A percentile compares a stretch with the other conserved stretches of the same genome.
phyloP scores from a whole-genome alignment of 2,329 filamentous ascomycete species.

The Huntiella moniliformis region DNA sequence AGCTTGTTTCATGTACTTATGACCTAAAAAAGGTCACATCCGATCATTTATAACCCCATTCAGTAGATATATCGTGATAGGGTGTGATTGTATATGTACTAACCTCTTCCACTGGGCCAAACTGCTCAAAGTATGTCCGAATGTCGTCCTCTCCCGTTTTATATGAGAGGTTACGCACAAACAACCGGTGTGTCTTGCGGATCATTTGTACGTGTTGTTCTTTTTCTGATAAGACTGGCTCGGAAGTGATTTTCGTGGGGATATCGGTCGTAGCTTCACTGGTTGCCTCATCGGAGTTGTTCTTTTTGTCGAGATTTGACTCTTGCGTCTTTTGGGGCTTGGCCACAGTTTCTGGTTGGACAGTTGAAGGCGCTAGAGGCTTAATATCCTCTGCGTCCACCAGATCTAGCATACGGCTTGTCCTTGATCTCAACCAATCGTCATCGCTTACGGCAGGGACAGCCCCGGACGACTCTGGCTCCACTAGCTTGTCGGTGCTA shows the following conservation, averaged over 20 bases:
- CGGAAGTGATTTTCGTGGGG: conserved; percentile 3
- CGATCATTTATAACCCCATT: conserved; percentile 78
- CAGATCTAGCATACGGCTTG: conserved; percentile 68
- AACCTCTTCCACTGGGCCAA: conserved; percentile 76
- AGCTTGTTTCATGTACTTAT: neutral
- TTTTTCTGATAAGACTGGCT: conserved; percentile 16
- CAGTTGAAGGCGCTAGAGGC: conserved; percentile 7
- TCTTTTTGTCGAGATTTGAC: neutral
- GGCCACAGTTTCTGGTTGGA: neutral
- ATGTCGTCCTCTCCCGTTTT: conserved; percentile 61
- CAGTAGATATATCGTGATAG: conserved; percentile 62
- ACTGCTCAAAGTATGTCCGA: conserved; percentile 48
- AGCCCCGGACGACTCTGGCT: neutral
- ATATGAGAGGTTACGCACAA: conserved; percentile 78
- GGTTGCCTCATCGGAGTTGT: conserved; percentile 12
- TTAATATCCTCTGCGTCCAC: conserved; percentile 50
- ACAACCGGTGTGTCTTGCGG: conserved; percentile 56
- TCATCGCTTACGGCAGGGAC: conserved; percentile 45
- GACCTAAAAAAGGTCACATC: conserved; percentile 47
- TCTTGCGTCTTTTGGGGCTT: neutral
- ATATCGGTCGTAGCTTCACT: conserved; percentile 12
- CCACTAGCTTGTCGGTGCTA: neutral
- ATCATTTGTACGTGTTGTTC: conserved; percentile 39
- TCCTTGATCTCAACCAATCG: conserved; percentile 83
- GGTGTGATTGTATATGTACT: conserved; percentile 20